These are phyloP conservation scores for Achaetomium macrosporum DNA, from an alignment of 2,329 filamentous ascomycete genomes.

Conservation along the genomic window DNA sequence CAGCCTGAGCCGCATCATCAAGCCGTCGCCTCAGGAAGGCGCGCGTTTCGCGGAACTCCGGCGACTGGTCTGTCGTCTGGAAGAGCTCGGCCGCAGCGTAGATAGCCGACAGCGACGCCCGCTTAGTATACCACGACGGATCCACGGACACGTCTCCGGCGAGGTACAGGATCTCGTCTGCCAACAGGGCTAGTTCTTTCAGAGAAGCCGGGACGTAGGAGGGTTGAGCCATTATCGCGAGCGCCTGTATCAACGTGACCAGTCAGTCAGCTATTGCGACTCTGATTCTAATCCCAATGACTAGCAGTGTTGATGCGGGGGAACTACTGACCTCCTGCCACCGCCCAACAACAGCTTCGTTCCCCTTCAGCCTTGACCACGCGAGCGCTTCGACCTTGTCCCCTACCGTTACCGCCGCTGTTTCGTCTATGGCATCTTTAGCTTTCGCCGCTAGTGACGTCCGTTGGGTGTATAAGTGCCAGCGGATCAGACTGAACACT, in stretches of 20 bases:
- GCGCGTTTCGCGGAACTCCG: slow-evolving; percentile 69
- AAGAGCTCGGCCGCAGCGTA: slow-evolving; percentile 77
- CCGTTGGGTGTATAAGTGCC: slow-evolving; percentile 65
- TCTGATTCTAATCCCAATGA: not conserved
- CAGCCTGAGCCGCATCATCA: slow-evolving; percentile 59
- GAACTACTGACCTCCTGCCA: slow-evolving; percentile 73
- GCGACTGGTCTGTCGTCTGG: slow-evolving; percentile 83
- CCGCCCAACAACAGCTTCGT: slow-evolving; percentile 59
- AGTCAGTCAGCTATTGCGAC: not conserved
- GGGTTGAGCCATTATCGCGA: slow-evolving; percentile 85
- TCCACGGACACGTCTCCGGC: slow-evolving; percentile 79
- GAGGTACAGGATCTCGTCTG: slow-evolving; percentile 90
- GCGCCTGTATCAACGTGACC: slow-evolving; percentile 49
- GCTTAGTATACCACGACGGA: slow-evolving; percentile 74
- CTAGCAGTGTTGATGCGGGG: not conserved
- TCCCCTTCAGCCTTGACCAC: slow-evolving; percentile 71
- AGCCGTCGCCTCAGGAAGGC: slow-evolving; percentile 73
- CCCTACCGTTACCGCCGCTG: slow-evolving; percentile 37
- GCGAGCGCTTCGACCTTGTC: slow-evolving; percentile 64
- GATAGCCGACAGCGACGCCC: slow-evolving; percentile 49
- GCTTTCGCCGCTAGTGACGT: slow-evolving; percentile 46
- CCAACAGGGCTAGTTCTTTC: slow-evolving; percentile 69
- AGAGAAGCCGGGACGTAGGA: slow-evolving; percentile 70
- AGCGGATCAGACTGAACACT: slow-evolving; percentile 74
- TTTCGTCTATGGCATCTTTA: slow-evolving; percentile 26